Conservation (phyloP, 371 early-diverging fungal species). For the Syncephalastrum racemosum region DNA sequence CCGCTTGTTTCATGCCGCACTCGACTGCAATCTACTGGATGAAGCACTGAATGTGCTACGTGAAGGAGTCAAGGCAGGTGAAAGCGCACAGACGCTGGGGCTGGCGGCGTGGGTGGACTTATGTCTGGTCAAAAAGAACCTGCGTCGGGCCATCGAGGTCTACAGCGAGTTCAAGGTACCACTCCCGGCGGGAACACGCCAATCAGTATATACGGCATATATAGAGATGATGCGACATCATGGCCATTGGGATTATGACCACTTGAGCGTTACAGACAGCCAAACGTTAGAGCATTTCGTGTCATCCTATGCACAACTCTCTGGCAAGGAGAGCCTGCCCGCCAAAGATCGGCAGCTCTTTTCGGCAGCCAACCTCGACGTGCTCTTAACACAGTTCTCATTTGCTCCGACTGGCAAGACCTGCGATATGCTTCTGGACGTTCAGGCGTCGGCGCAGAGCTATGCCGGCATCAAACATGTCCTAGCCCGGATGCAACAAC, state of each 20-base stretch:
- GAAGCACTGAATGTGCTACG: slow-evolving; percentile 7
- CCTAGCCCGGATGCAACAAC: slow-evolving; percentile 9
- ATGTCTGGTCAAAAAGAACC: background rate
- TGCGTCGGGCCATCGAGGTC: slow-evolving; percentile 5
- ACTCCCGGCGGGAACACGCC: slow-evolving; percentile 1
- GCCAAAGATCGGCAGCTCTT: slow-evolving; percentile 5
- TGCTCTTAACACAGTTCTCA: background rate
- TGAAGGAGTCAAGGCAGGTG: slow-evolving; percentile 1
- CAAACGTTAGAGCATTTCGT: background rate
- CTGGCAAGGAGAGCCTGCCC: background rate
- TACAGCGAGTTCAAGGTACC: slow-evolving; percentile 9
- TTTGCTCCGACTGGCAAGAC: slow-evolving; percentile 10
- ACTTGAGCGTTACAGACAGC: background rate
- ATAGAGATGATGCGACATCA: background rate
- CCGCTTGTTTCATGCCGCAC: slow-evolving; percentile 22
- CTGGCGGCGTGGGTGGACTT: too few species aligned
- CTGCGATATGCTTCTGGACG: slow-evolving; percentile 9
- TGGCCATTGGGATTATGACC: background rate
- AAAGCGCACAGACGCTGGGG: too few species aligned
- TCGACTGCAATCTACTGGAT: slow-evolving; percentile 12
- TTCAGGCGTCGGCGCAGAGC: background rate
- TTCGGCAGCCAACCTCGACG: slow-evolving; percentile 6
- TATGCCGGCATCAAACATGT: slow-evolving; percentile 8
- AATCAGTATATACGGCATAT: background rate
- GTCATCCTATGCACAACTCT: slow-evolving; percentile 3